Evolutionary conservation across 1,284 basidiomycete species (phyloP).

Genomic region (Acaromyces ingoldii): DNA sequence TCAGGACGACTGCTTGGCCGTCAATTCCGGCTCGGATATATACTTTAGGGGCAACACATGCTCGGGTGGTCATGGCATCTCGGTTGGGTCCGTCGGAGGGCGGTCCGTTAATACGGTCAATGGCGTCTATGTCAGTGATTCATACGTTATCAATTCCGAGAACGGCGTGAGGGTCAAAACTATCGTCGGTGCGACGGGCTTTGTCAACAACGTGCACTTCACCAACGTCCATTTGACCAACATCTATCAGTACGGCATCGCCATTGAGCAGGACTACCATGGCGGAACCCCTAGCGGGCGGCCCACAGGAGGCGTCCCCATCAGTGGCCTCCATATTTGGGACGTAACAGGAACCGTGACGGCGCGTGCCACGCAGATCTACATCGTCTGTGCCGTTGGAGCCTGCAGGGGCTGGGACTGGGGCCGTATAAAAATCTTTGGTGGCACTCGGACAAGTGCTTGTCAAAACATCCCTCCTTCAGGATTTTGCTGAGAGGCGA

Average conservation of each 20-base stretch:
- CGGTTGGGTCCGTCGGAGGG: too few species aligned
- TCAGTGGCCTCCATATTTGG: constrained; percentile 15
- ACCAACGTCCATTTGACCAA: constrained; percentile 11
- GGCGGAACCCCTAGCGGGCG: constrained; percentile 13
- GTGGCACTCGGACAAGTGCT: too few species aligned
- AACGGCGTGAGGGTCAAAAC: constrained; percentile 24
- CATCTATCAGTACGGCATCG: constrained; percentile 17
- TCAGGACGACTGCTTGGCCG: too few species aligned
- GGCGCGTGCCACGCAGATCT: too few species aligned
- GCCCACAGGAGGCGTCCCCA: constrained; percentile 16
- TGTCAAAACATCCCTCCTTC: too few species aligned
- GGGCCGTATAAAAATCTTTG: too few species aligned
- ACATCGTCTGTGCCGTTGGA: too few species aligned
- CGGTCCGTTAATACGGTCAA: constrained; percentile 18
- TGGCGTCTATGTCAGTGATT: constrained; percentile 13
- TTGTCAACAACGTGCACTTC: constrained; percentile 19
- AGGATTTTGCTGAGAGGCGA: too few species aligned
- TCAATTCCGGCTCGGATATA: too few species aligned
- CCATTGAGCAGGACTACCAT: constrained; percentile 18
- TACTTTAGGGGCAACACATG: too few species aligned
- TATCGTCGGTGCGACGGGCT: constrained; percentile 12
- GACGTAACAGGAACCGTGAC: constrained; percentile 12
- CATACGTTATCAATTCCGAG: constrained; percentile 12
- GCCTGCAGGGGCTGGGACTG: too few species aligned
- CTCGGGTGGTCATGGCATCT: too few species aligned